Conservation (phyloP, 768 basidiomycete species). For the Ramaria sp. region DNA sequence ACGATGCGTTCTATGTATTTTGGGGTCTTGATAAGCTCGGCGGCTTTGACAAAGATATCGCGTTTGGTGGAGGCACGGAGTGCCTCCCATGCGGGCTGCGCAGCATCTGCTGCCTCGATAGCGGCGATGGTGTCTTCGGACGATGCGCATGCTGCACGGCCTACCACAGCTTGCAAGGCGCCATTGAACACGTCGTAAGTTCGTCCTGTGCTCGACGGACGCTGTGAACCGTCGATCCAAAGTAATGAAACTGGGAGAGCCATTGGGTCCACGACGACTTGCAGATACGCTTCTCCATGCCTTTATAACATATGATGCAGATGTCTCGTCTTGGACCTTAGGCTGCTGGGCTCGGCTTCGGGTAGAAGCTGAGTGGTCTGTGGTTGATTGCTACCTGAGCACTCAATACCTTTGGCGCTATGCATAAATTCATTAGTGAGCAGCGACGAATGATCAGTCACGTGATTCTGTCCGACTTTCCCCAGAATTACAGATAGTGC, state of each 20-base stretch:
- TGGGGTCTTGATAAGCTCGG: constrained; percentile 31
- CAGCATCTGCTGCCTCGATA: constrained; percentile 31
- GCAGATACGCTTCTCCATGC: too few relatives aligned
- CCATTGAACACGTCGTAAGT: constrained; percentile 40
- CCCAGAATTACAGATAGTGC: too few relatives aligned
- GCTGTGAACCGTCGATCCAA: constrained; percentile 27
- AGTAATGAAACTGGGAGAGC: neutral
- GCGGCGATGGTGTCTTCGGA: constrained; percentile 18
- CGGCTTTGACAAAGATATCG: constrained; percentile 37
- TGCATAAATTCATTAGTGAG: too few relatives aligned
- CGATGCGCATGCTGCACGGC: constrained; percentile 34
- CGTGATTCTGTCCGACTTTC: too few relatives aligned
- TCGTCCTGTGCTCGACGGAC: constrained; percentile 23
- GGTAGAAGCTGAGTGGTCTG: too few relatives aligned
- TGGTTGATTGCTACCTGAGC: too few relatives aligned
- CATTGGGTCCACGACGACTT: too few relatives aligned
- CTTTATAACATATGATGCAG: too few relatives aligned
- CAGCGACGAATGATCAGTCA: too few relatives aligned
- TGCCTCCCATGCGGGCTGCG: constrained; percentile 38
- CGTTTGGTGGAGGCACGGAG: constrained; percentile 24
- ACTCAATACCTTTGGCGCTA: too few relatives aligned
- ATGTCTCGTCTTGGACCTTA: too few relatives aligned
- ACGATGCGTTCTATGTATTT: constrained; percentile 27
- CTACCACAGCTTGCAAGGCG: constrained; percentile 30
- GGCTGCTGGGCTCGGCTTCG: too few relatives aligned